phyloP scores from a whole-genome alignment of 768 basidiomycete species.

The Lanmaoa pseudosensibilis region DNA sequence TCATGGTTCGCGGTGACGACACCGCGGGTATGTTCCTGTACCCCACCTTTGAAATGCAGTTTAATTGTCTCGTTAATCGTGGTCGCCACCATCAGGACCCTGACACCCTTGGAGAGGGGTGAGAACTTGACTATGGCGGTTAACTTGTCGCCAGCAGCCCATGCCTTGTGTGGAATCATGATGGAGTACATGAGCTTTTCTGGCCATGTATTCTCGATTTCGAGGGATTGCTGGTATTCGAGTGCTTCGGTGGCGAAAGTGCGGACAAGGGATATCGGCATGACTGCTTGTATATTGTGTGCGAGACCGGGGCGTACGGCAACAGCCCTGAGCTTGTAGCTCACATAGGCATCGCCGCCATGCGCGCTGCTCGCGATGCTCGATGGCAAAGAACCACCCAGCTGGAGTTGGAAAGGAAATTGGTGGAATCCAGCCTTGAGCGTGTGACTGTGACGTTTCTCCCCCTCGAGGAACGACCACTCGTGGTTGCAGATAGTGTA shows the following conservation, averaged over 20 bases:
- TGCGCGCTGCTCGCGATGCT: constrained; percentile 55
- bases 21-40: constrained; percentile 60
- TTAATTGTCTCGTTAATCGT: constrained; percentile 75
- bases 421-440: constrained; percentile 94
- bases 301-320: constrained; percentile 78
- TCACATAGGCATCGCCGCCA: constrained; percentile 59
- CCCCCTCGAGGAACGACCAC: constrained; percentile 90
- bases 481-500: constrained; percentile 78
- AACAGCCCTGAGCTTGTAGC: constrained; percentile 88
- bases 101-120: constrained; percentile 82
- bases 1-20: constrained; percentile 69
- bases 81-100: constrained; percentile 64
- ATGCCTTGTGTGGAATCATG: constrained; percentile 93
- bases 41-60: constrained; percentile 50
- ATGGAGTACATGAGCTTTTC: constrained; percentile 95
- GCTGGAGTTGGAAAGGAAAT: constrained; percentile 88
- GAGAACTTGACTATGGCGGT: constrained; percentile 84
- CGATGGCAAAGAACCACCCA: constrained; percentile 85
- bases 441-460: constrained; percentile 76
- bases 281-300: constrained; percentile 60
- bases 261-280: constrained; percentile 67
- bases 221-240: constrained; percentile 94
- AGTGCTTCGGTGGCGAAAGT: constrained; percentile 79
- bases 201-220: constrained; percentile 97
- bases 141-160: constrained; percentile 85